Evolutionary conservation across 139 green algal species (phyloP), one percentile per base, ranked within the genome.

Genomic region (Chlorella vulgaris): DNA sequence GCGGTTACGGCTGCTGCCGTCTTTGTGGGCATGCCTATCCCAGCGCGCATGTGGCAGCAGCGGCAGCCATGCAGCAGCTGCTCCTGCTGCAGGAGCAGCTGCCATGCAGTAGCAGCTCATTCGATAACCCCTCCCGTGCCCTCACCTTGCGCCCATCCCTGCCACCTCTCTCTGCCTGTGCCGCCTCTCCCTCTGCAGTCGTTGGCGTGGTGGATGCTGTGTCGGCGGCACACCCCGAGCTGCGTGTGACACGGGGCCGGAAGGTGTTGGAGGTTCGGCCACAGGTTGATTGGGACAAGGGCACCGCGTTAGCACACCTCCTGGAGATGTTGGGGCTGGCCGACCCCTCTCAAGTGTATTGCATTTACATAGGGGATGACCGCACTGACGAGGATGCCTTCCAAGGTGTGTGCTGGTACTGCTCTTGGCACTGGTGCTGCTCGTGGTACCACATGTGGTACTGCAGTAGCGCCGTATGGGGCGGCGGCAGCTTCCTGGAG

Each of bases 341-440:
- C 69, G 85, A 89, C 76, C 33, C 82, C 29, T 39, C 80, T 0
- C 87, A 94, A 61, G 92, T 97, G 31, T 82, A 96, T 51, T 87
- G 92, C 33, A 89, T 99, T 22, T 99, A 99, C 90, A 92, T 99
- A 19, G 96, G 96, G 1, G 96, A 99, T 83, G 96, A 99, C 87
- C 88, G 92, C 40, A 99, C 96, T 22, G 96, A 99, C 84, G 96
- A 99, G 86, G 96, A 99, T 80, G 96, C 96, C 6, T 99, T 99
- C 87, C 81, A 70, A 33, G 89, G 58, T 74, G 58, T 38, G 51
- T 29, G 7, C 62, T 6, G 28, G 61, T 29, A n/a, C n/a, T n/a
- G n/a, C n/a, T n/a, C n/a, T n/a, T n/a, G n/a, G n/a, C n/a, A n/a
- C n/a, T n/a, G n/a, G n/a, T n/a, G n/a, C n/a, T n/a, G n/a, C n/a